Conservation (phyloP, 768 basidiomycete genomes). For the Collybia sp. region DNA sequence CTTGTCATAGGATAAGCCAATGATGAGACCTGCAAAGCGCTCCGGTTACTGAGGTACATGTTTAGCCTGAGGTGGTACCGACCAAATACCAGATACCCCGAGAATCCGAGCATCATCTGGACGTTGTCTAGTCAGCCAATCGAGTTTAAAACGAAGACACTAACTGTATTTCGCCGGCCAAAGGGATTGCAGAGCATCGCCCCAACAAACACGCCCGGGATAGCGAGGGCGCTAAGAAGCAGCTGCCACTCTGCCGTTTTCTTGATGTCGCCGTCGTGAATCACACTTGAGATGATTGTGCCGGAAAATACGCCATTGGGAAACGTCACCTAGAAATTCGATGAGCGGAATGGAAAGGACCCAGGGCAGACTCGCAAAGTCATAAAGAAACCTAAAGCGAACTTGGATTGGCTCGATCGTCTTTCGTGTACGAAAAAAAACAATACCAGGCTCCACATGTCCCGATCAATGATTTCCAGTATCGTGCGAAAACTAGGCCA, state of each 20-base stretch:
- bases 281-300: conserved; percentile 59
- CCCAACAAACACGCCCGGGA: conserved; percentile 60
- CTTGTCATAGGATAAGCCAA: conserved; percentile 56
- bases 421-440: too few species aligned
- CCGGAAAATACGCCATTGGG: conserved; percentile 52
- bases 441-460: conserved; percentile 67
- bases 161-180: conserved; percentile 54
- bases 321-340: conserved; percentile 47
- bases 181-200: conserved; percentile 34
- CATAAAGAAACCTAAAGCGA: too few species aligned
- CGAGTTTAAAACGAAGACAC: conserved; percentile 8
- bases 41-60: background rate
- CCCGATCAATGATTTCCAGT: conserved; percentile 67
- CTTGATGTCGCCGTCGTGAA: conserved; percentile 50
- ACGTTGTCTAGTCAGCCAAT: conserved; percentile 1
- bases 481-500: conserved; percentile 49
- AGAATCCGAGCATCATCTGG: conserved; percentile 68
- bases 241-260: conserved; percentile 66
- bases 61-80: conserved; percentile 8
- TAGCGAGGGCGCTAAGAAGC: conserved; percentile 55
- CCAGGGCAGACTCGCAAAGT: too few species aligned
- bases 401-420: too few species aligned
- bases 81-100: conserved; percentile 65
- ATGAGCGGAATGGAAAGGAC: too few species aligned
- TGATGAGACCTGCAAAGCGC: conserved; percentile 39